phyloP scores from a whole-genome alignment of 2,329 filamentous ascomycete species.

The Thelonectria discophora region DNA sequence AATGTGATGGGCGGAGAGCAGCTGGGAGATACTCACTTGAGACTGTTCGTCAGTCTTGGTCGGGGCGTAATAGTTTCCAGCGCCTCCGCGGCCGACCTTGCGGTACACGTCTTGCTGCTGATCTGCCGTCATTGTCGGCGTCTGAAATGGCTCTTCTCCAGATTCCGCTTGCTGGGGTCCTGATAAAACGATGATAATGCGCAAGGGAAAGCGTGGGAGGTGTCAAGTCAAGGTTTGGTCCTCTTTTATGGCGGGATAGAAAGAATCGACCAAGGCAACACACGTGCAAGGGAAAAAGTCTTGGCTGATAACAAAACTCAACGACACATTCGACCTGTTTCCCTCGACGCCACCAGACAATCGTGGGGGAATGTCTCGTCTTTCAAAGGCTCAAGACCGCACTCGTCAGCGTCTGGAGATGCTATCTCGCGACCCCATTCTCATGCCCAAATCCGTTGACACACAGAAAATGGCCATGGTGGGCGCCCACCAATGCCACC shows the following conservation, averaged over 20 bases:
- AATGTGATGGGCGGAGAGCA: background rate
- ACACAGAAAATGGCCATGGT: too few relatives aligned
- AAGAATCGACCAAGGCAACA: constrained; percentile 6
- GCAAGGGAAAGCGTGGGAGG: background rate
- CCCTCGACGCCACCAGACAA: constrained; percentile 17
- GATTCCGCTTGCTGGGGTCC: constrained; percentile 4
- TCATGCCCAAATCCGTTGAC: too few relatives aligned
- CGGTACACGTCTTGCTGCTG: constrained; percentile 55
- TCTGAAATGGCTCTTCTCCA: background rate
- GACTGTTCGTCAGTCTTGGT: constrained; percentile 59
- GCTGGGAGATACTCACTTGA: constrained; percentile 39
- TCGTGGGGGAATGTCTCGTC: constrained; percentile 23
- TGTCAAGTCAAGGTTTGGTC: background rate
- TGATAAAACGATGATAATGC: background rate
- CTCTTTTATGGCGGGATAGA: constrained; percentile 14
- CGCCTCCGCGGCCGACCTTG: constrained; percentile 68
- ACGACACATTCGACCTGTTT: background rate
- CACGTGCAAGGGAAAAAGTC: background rate
- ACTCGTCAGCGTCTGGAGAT: constrained; percentile 25
- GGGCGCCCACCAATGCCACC: constrained; percentile 24
- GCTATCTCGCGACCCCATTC: constrained; percentile 37
- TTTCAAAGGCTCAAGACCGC: constrained; percentile 21
- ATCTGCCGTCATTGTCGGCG: constrained; percentile 29
- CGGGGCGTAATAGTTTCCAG: constrained; percentile 68
- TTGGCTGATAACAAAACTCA: constrained; percentile 10